phyloP scores from a whole-genome alignment of 176 grass and related monocot species.

The Echinochloa phyllopogon region DNA sequence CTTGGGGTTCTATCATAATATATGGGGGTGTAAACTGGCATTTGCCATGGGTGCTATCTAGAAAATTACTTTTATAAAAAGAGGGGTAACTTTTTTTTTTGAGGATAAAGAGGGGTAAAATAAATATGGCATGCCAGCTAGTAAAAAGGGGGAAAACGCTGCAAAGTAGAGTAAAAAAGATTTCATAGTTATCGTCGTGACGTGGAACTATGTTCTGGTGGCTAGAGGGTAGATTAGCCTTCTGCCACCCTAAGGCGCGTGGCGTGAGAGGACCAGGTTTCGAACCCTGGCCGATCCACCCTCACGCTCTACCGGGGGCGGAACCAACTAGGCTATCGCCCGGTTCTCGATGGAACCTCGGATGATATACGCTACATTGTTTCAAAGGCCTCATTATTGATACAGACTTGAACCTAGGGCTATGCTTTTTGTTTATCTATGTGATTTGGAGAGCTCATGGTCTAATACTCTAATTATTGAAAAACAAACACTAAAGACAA shows the following conservation, averaged over 20 bases:
- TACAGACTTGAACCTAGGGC: background rate
- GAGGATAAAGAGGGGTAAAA: no score
- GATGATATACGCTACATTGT: background rate
- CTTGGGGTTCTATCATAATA: background rate
- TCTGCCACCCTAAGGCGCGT: no score
- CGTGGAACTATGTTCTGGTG: background rate
- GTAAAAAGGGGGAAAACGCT: background rate
- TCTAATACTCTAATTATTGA: background rate
- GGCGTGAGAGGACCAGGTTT: no score
- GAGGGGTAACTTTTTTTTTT: no score
- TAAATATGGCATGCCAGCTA: background rate
- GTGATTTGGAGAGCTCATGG: background rate
- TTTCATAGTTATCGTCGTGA: background rate
- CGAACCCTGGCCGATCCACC: no score
- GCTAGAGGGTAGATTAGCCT: no score
- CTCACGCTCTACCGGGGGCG: no score
- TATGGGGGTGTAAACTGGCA: background rate
- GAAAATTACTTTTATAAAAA: background rate
- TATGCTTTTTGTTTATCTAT: background rate
- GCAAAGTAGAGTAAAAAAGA: background rate
- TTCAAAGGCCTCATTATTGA: background rate
- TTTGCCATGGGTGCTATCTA: background rate
- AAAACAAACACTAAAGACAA: background rate
- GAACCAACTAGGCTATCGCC: no score
- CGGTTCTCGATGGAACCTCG: no score